Base-by-base conservation (phyloP, 225 moss, liverwort and hornwort genomes). In the Physcomitrellopsis africana region DNA sequence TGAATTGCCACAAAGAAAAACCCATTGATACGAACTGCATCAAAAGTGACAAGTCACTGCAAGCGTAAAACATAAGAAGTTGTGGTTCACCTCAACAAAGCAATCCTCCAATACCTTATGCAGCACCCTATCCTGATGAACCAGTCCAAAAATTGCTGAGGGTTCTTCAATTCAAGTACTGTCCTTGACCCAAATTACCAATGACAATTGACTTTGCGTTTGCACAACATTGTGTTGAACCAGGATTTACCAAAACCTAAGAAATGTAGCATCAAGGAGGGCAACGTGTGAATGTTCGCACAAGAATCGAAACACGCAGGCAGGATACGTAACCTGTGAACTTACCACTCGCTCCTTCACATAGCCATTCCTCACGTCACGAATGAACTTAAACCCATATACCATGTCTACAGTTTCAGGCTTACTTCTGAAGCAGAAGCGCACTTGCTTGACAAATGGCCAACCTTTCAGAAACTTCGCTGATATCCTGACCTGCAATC, bases 401-500 rank as follows among this genome's bases (percentile, higher is more conserved):
- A 75, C 70, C 79, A 83, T 63, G 51, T 70, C 70, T 54, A 83
- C 83, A 24, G 24, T 24, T 75, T 65, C 51, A 53, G 83, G 83
- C 41, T 75, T 64, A 60, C 70, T 70, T 61, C 70, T 72, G 76
- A 83, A 83, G 75, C 79, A 83, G 59, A 83, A 71, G 72, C 79
- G 79, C 65, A 83, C 75, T 47, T 75, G 75, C 75, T 67, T 75
- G 47, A 83, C 41, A 58, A 75, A 79, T 61, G 83, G 83, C 83
- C 83, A 83, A 47, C 83, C 83, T 71, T 76, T 53, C 42, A 78
- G 55, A 72, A 83, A 83, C 59, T 67, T 83, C 71, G 79, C 79
- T 12, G 83, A 79, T 43, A 83, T n/a, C 22, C 78, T 83, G 60
- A 79, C 79, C 83, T 83, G 70, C 45, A 70, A 55, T 24, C 46